Evolutionary conservation across 208 protist species (phyloP).

Genomic region (Acanthamoeba polyphaga): DNA sequence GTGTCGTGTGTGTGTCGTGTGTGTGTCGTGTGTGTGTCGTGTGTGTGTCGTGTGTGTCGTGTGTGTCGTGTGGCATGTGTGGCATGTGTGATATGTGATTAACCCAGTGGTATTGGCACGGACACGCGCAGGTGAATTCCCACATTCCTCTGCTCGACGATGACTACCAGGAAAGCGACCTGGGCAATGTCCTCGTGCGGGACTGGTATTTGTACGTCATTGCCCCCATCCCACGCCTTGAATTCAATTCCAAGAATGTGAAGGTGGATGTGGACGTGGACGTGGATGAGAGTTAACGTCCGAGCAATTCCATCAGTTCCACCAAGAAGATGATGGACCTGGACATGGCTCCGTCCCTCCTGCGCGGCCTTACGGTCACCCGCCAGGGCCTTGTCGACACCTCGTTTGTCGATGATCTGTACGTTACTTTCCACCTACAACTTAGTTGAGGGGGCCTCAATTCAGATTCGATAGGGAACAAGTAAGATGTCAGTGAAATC

Average conservation of each 20-base stretch:
- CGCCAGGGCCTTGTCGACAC: background rate
- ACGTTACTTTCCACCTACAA: background rate
- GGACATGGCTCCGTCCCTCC: background rate
- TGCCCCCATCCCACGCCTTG: background rate
- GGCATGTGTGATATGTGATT: no score
- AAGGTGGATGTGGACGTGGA: no score
- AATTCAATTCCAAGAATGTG: no score
- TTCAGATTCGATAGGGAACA: no score
- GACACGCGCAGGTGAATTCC: conserved; percentile 56
- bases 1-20: no score
- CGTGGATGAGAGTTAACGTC: no score
- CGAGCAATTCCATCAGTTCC: background rate
- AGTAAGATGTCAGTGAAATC: background rate
- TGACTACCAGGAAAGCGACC: conserved; percentile 38
- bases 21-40: no score
- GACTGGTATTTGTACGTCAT: conserved; percentile 46
- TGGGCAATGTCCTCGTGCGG: conserved; percentile 11
- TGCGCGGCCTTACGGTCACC: background rate
- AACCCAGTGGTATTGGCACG: no score
- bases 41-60: no score
- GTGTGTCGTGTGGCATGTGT: no score
- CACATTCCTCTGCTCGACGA: conserved; percentile 45
- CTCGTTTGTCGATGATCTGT: background rate
- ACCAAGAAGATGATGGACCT: background rate
- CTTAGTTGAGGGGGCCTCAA: no score